A percentile compares a stretch with the other conserved stretches of the same genome.
phyloP scores from a whole-genome alignment of 345 rosid genomes.

The Nephelium lappaceum region DNA sequence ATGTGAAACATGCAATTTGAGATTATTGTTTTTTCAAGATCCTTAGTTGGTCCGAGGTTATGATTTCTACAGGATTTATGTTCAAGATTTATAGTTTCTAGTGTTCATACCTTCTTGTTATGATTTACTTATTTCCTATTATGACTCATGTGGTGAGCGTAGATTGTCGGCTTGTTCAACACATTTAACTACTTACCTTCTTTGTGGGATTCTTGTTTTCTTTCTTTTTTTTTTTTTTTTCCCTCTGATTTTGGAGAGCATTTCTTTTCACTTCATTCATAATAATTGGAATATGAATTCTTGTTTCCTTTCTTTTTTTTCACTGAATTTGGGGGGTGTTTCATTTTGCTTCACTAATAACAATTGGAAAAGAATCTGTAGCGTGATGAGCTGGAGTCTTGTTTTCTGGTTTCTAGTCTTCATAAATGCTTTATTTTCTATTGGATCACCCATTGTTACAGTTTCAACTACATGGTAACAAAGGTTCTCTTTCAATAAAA shows the following conservation, averaged over 20 bases:
- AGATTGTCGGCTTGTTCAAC: neutral
- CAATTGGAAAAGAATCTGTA: neutral
- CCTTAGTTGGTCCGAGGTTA: too few species aligned
- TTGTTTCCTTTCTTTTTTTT: too few species aligned
- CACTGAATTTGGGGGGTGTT: too few species aligned
- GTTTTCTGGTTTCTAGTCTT: neutral
- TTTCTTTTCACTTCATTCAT: neutral
- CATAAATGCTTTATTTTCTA: neutral
- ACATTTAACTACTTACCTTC: neutral
- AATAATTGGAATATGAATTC: too few species aligned
- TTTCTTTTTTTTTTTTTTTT: too few species aligned
- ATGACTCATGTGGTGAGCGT: neutral
- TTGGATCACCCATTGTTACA: neutral
- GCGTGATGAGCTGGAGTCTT: neutral
- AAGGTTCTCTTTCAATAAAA: neutral
- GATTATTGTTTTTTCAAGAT: too few species aligned
- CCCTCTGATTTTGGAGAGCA: neutral
- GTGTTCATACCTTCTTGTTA: neutral
- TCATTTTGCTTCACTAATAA: too few species aligned
- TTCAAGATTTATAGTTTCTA: too few species aligned
- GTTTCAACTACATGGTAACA: neutral
- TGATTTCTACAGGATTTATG: too few species aligned
- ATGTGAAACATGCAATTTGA: neutral
- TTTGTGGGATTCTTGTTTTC: neutral
- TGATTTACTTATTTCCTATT: neutral